Conservation (phyloP, 495 filamentous ascomycete species). For the Penicillium manginii region DNA sequence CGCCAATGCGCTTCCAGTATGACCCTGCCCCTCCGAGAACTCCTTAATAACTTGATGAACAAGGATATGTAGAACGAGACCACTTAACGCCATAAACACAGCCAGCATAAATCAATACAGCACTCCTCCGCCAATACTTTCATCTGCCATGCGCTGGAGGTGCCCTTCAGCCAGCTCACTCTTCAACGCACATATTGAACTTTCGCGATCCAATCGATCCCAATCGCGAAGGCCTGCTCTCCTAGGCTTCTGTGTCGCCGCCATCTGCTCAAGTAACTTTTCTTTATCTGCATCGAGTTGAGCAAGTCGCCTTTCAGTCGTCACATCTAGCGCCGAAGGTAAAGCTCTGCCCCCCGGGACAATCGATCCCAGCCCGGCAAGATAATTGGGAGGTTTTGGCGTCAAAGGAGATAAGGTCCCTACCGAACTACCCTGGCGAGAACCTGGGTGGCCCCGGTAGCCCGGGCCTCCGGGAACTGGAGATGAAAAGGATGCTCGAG, state of each 20-base stretch:
- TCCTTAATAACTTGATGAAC: no score
- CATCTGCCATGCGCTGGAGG: slow-evolving; percentile 60
- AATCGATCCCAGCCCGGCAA: slow-evolving; percentile 53
- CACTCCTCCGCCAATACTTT: slow-evolving; percentile 47
- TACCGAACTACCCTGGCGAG: slow-evolving; percentile 52
- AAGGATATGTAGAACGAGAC: no score
- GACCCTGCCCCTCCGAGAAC: no score
- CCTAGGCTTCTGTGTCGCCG: slow-evolving; percentile 58
- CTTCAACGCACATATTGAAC: slow-evolving; percentile 59
- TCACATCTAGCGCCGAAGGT: slow-evolving; percentile 41
- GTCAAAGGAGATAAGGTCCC: slow-evolving; percentile 54
- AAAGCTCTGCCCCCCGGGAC: slow-evolving; percentile 54
- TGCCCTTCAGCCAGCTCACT: slow-evolving; percentile 66
- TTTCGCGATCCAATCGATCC: slow-evolving; percentile 62
- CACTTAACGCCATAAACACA: no score
- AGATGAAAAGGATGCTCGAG: slow-evolving; percentile 43
- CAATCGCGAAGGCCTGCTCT: slow-evolving; percentile 58
- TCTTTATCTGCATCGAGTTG: slow-evolving; percentile 60
- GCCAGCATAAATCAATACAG: slow-evolving; percentile 37
- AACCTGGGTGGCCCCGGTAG: slow-evolving; percentile 41
- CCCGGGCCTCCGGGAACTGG: slow-evolving; percentile 27
- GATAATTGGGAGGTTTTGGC: slow-evolving; percentile 55
- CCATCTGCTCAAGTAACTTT: slow-evolving; percentile 56
- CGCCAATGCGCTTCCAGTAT: no score
- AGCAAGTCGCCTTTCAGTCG: slow-evolving; percentile 49